These are phyloP conservation scores for Aquilaria sinensis DNA, from an alignment of 345 rosid species.

Conservation along the genomic window DNA sequence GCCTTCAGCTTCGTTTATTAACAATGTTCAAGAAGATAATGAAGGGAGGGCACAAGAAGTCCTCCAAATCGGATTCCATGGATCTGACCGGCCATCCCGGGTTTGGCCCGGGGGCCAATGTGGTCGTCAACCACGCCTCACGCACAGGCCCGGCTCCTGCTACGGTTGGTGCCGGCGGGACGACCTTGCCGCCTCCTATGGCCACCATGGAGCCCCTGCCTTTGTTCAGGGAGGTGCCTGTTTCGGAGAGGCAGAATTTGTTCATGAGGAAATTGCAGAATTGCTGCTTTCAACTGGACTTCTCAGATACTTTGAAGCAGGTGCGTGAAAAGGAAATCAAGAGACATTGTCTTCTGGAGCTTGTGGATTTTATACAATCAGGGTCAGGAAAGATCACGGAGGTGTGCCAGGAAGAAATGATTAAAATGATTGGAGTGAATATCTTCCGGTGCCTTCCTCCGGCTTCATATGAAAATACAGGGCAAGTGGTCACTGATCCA, in stretches of 20 bases:
- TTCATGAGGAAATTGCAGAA: slow-evolving; percentile 68
- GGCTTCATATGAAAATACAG: slow-evolving; percentile 71
- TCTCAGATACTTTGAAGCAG: slow-evolving; percentile 40
- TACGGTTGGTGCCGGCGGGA: slow-evolving; percentile 16
- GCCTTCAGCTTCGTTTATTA: slow-evolving; percentile 4
- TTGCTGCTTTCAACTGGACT: slow-evolving; percentile 82
- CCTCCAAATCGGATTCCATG: slow-evolving; percentile 52
- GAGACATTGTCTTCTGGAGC: slow-evolving; percentile 68
- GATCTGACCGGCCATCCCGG: slow-evolving; percentile 24
- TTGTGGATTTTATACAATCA: slow-evolving; percentile 74
- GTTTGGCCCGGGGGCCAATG: slow-evolving; percentile 31
- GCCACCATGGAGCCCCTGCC: slow-evolving; percentile 64
- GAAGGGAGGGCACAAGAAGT: slow-evolving; percentile 65
- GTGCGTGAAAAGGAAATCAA: slow-evolving; percentile 82
- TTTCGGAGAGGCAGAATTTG: slow-evolving; percentile 52
- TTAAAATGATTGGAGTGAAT: slow-evolving; percentile 58
- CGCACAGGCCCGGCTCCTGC: slow-evolving; percentile 21
- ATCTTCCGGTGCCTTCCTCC: slow-evolving; percentile 79
- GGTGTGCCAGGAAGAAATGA: slow-evolving; percentile 75
- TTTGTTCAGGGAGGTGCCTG: slow-evolving; percentile 50
- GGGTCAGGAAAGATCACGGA: slow-evolving; percentile 68
- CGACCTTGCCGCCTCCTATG: slow-evolving; percentile 43
- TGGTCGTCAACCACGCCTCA: slow-evolving; percentile 69
- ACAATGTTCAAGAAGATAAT: slow-evolving; percentile 24
- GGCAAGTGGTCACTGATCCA: slow-evolving; percentile 64